phyloP scores from a whole-genome alignment of 176 grass and related monocot genomes.

The Aegilops speltoides region DNA sequence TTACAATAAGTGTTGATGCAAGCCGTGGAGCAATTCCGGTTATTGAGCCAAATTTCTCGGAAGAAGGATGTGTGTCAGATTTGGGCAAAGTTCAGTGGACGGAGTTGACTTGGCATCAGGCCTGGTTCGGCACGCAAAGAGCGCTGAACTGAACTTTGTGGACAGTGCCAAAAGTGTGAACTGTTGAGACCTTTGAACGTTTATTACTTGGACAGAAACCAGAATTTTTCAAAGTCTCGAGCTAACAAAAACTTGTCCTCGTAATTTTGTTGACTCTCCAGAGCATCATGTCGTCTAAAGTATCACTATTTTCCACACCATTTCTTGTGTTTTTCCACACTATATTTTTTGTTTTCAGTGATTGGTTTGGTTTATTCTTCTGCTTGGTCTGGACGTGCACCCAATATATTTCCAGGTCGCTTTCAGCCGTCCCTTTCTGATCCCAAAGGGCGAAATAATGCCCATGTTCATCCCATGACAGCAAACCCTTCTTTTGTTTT shows the following conservation, averaged over 20 bases:
- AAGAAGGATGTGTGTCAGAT: background rate
- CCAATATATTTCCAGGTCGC: background rate
- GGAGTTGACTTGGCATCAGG: background rate
- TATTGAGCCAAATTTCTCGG: too few relatives aligned
- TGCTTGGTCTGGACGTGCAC: background rate
- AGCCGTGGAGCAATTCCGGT: too few relatives aligned
- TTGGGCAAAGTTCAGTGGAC: background rate
- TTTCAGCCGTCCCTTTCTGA: constrained; percentile 7
- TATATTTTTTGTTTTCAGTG: background rate
- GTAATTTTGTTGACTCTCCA: background rate
- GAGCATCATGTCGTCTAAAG: too few relatives aligned
- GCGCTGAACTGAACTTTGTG: background rate
- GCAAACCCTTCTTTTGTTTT: background rate
- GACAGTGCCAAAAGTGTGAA: background rate
- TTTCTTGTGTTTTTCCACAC: background rate
- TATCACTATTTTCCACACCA: background rate
- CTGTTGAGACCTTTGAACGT: background rate
- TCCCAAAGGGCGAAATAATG: background rate
- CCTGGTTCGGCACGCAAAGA: background rate
- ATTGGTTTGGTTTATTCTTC: background rate
- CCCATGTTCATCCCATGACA: constrained; percentile 12
- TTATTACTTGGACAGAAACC: background rate
- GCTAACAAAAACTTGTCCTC: background rate
- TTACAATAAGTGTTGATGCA: too few relatives aligned
- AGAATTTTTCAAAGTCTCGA: background rate